Evolutionary conservation across 768 basidiomycete species (phyloP).

Genomic region (Tricholoma sp.): DNA sequence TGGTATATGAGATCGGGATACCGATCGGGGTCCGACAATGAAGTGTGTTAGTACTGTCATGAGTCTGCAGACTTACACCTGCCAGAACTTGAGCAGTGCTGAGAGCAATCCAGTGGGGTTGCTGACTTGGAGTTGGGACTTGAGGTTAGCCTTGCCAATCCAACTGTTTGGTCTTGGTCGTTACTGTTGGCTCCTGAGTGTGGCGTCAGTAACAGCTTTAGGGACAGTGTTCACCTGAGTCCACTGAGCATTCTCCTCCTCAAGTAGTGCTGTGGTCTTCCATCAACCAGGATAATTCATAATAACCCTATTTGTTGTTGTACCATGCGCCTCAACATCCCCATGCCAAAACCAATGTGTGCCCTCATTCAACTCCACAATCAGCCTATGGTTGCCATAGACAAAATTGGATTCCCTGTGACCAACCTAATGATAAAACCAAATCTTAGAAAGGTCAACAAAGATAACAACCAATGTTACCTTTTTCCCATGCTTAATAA

Average conservation of each 20-base stretch:
- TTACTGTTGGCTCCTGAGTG: not conserved
- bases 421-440: not conserved
- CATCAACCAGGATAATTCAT: not conserved
- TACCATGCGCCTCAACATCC: not conserved
- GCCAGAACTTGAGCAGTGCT: no score
- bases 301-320: not conserved
- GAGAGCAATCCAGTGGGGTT: no score
- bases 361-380: not conserved
- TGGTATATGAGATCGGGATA: no score
- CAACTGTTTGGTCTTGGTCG: no score
- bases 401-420: not conserved
- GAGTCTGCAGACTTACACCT: no score
- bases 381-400: not conserved
- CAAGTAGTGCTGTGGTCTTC: not conserved
- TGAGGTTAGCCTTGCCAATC: no score
- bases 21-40: no score
- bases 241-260: not conserved
- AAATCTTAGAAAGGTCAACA: no score
- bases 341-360: not conserved
- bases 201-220: not conserved
- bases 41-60: no score
- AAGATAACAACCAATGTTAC: no score
- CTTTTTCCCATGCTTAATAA: not conserved
- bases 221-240: not conserved
- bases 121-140: no score